Evolutionary conservation across 2,329 filamentous ascomycete species (phyloP).

Genomic region (Exserohilum rostratum): DNA sequence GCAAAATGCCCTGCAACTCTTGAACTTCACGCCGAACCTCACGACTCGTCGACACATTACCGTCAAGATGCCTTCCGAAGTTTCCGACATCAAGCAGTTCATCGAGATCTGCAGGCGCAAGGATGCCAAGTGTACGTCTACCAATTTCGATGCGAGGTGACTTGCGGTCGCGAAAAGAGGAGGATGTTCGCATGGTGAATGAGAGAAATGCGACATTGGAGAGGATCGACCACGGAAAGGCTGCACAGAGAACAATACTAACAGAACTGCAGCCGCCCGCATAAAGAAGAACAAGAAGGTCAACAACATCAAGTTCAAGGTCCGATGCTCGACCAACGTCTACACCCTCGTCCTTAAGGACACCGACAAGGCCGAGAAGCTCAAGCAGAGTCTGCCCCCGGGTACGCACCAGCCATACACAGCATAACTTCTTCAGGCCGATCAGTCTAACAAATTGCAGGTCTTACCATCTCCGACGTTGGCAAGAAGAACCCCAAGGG

Average conservation of each 20-base stretch:
- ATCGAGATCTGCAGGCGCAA: constrained; percentile 99
- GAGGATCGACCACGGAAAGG: neutral
- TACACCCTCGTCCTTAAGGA: constrained; percentile 99
- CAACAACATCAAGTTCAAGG: constrained; percentile 99
- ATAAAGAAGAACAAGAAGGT: constrained; percentile 88
- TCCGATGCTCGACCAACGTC: constrained; percentile 93
- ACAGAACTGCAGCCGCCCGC: constrained; percentile 51
- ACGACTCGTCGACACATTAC: constrained; percentile 45
- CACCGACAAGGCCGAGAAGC: constrained; percentile 99
- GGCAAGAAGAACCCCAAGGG: constrained; percentile 68
- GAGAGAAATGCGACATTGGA: constrained; percentile 1
- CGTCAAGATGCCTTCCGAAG: constrained; percentile 96
- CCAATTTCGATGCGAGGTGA: constrained; percentile 3
- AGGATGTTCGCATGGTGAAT: constrained; percentile 8
- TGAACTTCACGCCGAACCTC: constrained; percentile 29
- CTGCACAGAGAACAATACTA: constrained; percentile 4
- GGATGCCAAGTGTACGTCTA: constrained; percentile 94
- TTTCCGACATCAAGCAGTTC: constrained; percentile 99
- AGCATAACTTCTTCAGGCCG: neutral
- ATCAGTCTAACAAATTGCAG: constrained; percentile 43
- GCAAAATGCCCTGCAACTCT: too few species aligned
- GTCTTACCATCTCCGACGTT: constrained; percentile 64
- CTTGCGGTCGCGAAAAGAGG: constrained; percentile 10
- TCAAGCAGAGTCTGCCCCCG: constrained; percentile 97
- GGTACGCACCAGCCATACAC: constrained; percentile 65